Conservation (phyloP, 2,329 filamentous ascomycete species). For the Colletotrichum somersetense region DNA sequence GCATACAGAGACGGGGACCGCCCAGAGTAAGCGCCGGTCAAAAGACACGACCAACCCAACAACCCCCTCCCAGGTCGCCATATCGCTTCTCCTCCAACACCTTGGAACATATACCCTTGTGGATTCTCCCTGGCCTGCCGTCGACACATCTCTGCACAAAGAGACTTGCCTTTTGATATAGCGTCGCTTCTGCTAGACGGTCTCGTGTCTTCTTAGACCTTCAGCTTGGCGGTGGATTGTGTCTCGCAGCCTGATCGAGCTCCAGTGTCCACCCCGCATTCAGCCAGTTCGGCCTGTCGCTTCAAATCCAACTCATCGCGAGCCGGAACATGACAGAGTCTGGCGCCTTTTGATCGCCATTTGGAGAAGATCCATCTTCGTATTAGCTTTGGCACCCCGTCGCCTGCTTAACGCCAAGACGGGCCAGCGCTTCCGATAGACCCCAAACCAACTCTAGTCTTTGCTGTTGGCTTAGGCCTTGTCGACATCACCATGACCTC, state of each 20-base stretch:
- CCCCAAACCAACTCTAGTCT: not conserved
- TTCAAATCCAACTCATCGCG: slow-evolving; percentile 1
- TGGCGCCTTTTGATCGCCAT: slow-evolving; percentile 11
- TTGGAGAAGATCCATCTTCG: slow-evolving; percentile 15
- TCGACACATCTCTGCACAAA: slow-evolving; percentile 7
- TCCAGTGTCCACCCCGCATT: not conserved
- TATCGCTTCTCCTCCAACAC: slow-evolving; percentile 24
- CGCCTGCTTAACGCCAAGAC: slow-evolving; percentile 12
- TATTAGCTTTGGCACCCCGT: slow-evolving; percentile 14
- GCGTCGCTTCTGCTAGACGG: slow-evolving; percentile 8
- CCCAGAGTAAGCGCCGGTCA: slow-evolving; percentile 38
- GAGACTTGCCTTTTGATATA: not conserved
- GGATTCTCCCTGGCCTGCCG: slow-evolving; percentile 25
- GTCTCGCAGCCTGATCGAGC: not conserved
- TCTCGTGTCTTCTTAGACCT: not conserved
- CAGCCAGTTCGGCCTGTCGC: slow-evolving; percentile 5
- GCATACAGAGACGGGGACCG: slow-evolving; percentile 8
- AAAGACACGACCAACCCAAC: slow-evolving; percentile 33
- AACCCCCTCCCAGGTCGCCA: slow-evolving; percentile 9
- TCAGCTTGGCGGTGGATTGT: not conserved
- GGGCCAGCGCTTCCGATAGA: slow-evolving; percentile 2
- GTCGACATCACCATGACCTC: slow-evolving; percentile 58
- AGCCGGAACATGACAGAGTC: slow-evolving; percentile 35
- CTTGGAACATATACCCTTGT: slow-evolving; percentile 19
- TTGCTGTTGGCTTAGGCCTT: not conserved